phyloP scores from a whole-genome alignment of 1,284 basidiomycete genomes.

The Leucocoprinus gongylophorus region DNA sequence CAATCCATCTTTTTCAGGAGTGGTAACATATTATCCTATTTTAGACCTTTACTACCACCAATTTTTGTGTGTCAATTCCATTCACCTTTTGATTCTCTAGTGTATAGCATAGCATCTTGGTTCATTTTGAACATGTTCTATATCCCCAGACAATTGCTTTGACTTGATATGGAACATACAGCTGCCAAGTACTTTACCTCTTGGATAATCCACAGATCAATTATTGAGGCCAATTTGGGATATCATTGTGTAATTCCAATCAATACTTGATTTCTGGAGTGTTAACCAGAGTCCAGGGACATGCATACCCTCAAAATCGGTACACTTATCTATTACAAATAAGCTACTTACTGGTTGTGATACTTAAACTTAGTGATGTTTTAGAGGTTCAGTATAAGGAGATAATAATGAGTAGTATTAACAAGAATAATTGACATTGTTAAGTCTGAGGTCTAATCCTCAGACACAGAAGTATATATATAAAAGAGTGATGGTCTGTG shows the following conservation, averaged over 20 bases:
- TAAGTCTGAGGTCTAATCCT: no score
- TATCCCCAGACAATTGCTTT: no score
- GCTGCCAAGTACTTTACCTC: constrained; percentile 26
- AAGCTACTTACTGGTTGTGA: no score
- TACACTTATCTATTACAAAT: no score
- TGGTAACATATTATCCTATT: constrained; percentile 9
- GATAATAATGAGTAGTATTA: no score
- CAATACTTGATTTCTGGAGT: constrained; percentile 12
- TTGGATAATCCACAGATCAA: constrained; percentile 17
- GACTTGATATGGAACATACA: constrained; percentile 25
- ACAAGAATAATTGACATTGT: no score
- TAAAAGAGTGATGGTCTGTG: no score
- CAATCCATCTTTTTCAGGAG: constrained; percentile 1
- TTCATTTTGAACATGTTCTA: no score
- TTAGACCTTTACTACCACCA: constrained; percentile 1
- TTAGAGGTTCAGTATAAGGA: no score
- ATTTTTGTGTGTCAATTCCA: constrained; percentile 20
- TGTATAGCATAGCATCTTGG: constrained; percentile 24
- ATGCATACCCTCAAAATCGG: constrained; percentile 5
- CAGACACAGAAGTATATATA: no score
- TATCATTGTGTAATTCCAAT: constrained; percentile 28
- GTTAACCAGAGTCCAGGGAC: constrained; percentile 4
- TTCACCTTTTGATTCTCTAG: constrained; percentile 22
- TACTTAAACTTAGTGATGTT: no score
- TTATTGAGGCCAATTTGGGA: constrained; percentile 20